Conservation (phyloP, 2,329 filamentous ascomycete genomes). For the Byssothecium circinans region DNA sequence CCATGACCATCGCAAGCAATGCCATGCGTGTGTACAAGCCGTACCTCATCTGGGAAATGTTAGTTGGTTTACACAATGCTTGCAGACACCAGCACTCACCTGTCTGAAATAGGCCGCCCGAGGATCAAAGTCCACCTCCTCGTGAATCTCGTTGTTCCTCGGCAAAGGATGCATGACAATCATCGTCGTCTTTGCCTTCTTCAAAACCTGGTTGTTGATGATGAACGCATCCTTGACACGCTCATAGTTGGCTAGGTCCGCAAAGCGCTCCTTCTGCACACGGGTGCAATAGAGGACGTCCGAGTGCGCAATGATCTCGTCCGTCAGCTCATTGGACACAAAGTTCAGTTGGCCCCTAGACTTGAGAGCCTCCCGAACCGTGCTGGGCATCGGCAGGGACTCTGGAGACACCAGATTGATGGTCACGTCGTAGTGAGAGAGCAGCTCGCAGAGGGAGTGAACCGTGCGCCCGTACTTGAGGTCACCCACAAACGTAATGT, state of each 20-base stretch:
- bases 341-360: constrained; percentile 73
- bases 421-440: constrained; percentile 92
- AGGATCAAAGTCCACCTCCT: constrained; percentile 97
- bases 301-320: constrained; percentile 80
- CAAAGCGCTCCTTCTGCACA: constrained; percentile 94
- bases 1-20: constrained; percentile 89
- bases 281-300: constrained; percentile 97
- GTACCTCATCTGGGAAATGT: constrained; percentile 80
- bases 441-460: constrained; percentile 90
- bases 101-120: constrained; percentile 98
- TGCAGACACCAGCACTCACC: constrained; percentile 60
- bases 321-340: constrained; percentile 77
- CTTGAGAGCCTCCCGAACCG: constrained; percentile 72
- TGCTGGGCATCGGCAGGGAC: constrained; percentile 72
- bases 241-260: constrained; percentile 77
- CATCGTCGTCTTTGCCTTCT: constrained; percentile 89
- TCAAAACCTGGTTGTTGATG: constrained; percentile 86
- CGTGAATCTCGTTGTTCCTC: constrained; percentile 86
- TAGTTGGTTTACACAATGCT: constrained; percentile 36
- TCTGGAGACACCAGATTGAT: constrained; percentile 89
- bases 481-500: constrained; percentile 94
- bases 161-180: constrained; percentile 95
- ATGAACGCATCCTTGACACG: constrained; percentile 84
- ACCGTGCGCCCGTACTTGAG: constrained; percentile 91
- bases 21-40: constrained; percentile 98